A percentile compares a stretch with the other conserved stretches of the same genome.
Conservation (phyloP, 129 eudicot species). For the Artemisia annua region DNA sequence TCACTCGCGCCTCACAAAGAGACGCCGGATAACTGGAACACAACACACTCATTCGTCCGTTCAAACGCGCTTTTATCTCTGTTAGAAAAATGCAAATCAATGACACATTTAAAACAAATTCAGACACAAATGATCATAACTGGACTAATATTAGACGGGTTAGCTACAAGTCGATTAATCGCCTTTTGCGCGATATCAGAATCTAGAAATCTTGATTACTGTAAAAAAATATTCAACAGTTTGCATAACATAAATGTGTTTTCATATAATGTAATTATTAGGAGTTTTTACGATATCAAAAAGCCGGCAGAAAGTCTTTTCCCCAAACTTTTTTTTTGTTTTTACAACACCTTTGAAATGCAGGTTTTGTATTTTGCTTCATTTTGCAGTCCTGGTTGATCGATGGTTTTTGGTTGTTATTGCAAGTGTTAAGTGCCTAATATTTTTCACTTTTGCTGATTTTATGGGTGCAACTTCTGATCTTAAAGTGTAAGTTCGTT, state of each 20-base stretch:
- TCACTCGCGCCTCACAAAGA: conserved; percentile 30
- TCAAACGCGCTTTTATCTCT: conserved; percentile 55
- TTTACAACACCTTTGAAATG: not conserved
- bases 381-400: no score
- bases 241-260: conserved; percentile 40
- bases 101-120: conserved; percentile 53
- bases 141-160: conserved; percentile 50
- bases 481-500: no score
- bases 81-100: conserved; percentile 62
- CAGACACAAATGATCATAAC: conserved; percentile 60
- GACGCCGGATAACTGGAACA: conserved; percentile 59
- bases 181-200: conserved; percentile 65
- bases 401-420: no score
- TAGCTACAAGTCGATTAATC: conserved; percentile 69
- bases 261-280: conserved; percentile 66
- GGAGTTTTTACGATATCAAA: conserved; percentile 43
- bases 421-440: no score
- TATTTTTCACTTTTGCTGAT: no score
- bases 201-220: conserved; percentile 40
- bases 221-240: conserved; percentile 32
- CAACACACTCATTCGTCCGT: conserved; percentile 38
- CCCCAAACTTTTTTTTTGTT: not conserved
- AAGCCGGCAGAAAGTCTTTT: conserved; percentile 41
- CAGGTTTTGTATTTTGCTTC: not conserved
- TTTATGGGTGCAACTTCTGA: no score